These are phyloP conservation scores for Candida dajiaensis DNA, from an alignment of 805 yeast genomes.

Conservation along the genomic window DNA sequence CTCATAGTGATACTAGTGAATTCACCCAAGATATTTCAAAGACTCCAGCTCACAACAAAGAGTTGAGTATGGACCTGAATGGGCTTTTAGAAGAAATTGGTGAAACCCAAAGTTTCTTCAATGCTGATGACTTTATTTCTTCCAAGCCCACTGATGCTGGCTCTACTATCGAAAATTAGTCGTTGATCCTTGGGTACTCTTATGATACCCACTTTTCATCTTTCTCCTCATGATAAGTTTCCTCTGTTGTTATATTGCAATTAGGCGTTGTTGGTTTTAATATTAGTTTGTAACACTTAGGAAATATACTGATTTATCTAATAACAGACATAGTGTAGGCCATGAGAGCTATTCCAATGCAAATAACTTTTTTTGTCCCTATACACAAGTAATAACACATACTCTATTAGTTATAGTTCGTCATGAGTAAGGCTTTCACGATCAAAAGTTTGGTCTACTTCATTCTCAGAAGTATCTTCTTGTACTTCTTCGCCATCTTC, in stretches of 20 bases:
- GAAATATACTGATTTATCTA: too few relatives aligned
- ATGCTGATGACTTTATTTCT: slow-evolving; percentile 1
- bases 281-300: background rate
- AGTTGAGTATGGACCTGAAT: slow-evolving; percentile 11
- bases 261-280: too few relatives aligned
- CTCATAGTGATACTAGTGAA: background rate
- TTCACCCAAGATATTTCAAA: slow-evolving; percentile 15
- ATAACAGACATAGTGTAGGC: background rate
- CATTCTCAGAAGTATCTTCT: background rate
- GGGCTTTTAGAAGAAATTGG: slow-evolving; percentile 20
- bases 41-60: background rate
- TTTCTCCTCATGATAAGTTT: background rate
- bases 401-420: background rate
- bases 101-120: slow-evolving; percentile 10
- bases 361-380: background rate
- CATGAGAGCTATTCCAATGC: background rate
- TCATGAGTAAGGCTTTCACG: background rate
- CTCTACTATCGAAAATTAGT: background rate
- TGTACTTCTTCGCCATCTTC: slow-evolving; percentile 1
- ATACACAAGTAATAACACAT: background rate
- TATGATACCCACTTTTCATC: background rate
- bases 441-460: slow-evolving; percentile 1
- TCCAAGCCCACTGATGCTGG: background rate
- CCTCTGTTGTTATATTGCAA: too few relatives aligned
- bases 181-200: background rate